These are phyloP conservation scores for Nakataea oryzae DNA, from an alignment of 2,329 filamentous ascomycete species.

Conservation along the genomic window DNA sequence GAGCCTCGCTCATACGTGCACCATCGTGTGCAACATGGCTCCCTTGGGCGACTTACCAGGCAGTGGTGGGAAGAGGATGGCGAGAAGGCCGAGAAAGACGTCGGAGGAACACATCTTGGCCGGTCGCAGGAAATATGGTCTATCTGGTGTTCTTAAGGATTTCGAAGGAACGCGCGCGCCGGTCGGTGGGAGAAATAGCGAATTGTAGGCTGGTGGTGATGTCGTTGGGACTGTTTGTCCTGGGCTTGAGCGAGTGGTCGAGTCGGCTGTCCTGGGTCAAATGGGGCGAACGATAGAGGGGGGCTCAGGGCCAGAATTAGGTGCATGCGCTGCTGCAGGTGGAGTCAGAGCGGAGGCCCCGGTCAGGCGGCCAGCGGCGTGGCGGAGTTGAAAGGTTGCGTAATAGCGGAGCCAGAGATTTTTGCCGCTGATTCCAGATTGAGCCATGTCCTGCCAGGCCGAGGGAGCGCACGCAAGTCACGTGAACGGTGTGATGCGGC, in stretches of 20 bases:
- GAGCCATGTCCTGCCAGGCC: too few species aligned
- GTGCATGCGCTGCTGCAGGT: too few species aligned
- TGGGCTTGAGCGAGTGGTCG: background rate
- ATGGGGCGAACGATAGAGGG: background rate
- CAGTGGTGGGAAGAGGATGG: conserved; percentile 55
- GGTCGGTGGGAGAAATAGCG: too few species aligned
- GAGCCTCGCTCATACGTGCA: background rate
- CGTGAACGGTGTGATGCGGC: too few species aligned
- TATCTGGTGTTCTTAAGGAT: background rate
- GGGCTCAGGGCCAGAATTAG: background rate
- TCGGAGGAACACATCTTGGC: conserved; percentile 46
- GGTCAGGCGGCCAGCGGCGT: background rate
- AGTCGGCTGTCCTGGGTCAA: background rate
- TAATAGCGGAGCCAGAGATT: background rate
- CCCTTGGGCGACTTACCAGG: conserved; percentile 38
- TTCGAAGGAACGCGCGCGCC: background rate
- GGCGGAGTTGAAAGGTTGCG: background rate
- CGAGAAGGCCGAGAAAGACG: conserved; percentile 52
- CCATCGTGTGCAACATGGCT: background rate
- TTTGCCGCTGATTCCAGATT: too few species aligned
- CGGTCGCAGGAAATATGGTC: background rate
- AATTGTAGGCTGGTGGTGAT: too few species aligned
- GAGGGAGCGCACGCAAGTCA: too few species aligned
- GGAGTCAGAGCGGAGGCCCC: background rate
- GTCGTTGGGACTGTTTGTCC: background rate